Evolutionary conservation across 345 rosid species (phyloP), one percentile per base, ranked within the genome.

Genomic region (Hibiscus tridactylites): DNA sequence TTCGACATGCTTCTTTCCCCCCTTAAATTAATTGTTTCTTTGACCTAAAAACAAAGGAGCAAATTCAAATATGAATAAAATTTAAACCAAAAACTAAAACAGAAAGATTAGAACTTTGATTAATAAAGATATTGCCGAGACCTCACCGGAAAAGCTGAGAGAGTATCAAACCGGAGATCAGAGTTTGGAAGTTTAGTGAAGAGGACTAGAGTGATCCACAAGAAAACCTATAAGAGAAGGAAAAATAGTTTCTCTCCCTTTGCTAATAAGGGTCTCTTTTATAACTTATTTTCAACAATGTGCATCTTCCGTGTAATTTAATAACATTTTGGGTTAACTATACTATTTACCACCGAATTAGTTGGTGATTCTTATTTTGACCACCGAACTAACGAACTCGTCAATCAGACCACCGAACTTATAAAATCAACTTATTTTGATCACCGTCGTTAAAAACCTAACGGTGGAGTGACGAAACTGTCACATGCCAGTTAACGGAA

Each of bases 1-100:
- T 79, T 81, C 74, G 96, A 54, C 98, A 93, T 93, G 73, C 3
- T 50, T 58, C 9, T 16, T 24, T 15, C 3, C 5, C 3, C 28
- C 33, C 9, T 9, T 10, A 50, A 31, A 47, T 26, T 1, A 11
- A 49, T 66, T 12, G 29, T 52, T 52, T 42, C n/a, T 65, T 10
- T 42, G 52, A 72, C 73, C 79, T 77, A 44, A 60, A 68, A 28
- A 26, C 10, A 17, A n/a, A 52, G 54, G 9, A 68, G 52, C 24
- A 69, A 56, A 42, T 10, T 65, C 21, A 61, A 33, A 61, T 33
- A 9, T 3, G 24, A 35, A 62, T 35, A 62, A 35, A 37, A 39
- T 19, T 37, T 19, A 19, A 39, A 10, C 4, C 3, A 64, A 39
- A 19, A 3, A 47, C 10, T 47, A 50, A 50, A 11, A 1, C 9